Percentiles rank a stretch among this genome's conserved stretches.
Evolutionary conservation across 306 rosid species (phyloP).

Genomic region (Quillaja saponaria): DNA sequence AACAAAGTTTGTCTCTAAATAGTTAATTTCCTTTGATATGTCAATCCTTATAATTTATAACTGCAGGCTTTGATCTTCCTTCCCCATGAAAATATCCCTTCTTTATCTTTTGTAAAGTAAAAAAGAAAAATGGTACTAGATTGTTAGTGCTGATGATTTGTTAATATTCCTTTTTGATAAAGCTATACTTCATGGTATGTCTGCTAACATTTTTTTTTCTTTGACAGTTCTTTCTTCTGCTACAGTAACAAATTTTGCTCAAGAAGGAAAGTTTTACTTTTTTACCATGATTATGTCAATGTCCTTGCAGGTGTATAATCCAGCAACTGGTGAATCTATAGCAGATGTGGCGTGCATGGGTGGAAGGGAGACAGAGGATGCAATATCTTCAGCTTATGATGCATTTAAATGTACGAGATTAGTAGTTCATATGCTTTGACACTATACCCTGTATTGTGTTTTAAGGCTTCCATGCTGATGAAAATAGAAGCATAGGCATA

Average conservation of each 20-base stretch:
- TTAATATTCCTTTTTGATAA: conserved; percentile 1
- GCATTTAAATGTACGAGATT: conserved; percentile 63
- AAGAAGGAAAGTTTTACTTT: too few relatives aligned
- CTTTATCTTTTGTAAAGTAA: not conserved
- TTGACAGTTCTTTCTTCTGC: too few relatives aligned
- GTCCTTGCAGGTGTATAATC: conserved; percentile 67
- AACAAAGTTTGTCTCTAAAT: not conserved
- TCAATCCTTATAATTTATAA: not conserved
- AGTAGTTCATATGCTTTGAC: conserved; percentile 23
- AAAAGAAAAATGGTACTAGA: conserved; percentile 13
- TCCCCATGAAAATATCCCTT: not conserved
- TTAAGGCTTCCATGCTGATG: not conserved
- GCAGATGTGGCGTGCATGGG: conserved; percentile 89
- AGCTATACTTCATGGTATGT: too few relatives aligned
- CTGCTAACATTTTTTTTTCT: too few relatives aligned
- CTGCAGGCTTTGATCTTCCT: not conserved
- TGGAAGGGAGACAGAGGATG: conserved; percentile 82
- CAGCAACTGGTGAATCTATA: conserved; percentile 88
- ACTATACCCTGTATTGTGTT: conserved; percentile 11
- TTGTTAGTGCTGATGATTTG: conserved; percentile 1
- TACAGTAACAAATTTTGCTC: too few relatives aligned
- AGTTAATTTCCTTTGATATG: not conserved
- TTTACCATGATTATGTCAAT: too few relatives aligned
- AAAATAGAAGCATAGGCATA: not conserved
- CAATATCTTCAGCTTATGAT: conserved; percentile 79